A percentile compares a stretch with the other conserved stretches of the same genome.
These are phyloP conservation scores for Prunus campanulata DNA, from an alignment of 306 rosid species.

Conservation along the genomic window DNA sequence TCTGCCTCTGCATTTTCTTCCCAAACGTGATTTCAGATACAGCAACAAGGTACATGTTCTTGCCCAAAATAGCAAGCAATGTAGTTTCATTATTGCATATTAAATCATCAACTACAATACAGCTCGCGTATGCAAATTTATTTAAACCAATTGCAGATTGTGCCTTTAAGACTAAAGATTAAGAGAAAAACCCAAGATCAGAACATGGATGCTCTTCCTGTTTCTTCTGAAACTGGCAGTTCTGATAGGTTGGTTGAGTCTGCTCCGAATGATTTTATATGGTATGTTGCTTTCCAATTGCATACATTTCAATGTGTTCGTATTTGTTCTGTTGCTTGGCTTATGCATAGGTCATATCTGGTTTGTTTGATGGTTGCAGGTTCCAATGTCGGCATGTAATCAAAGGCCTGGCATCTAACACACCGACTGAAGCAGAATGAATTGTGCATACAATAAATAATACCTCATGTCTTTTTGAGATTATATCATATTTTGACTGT, in stretches of 20 bases:
- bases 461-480: no score
- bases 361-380: conserved; percentile 41
- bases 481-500: neutral
- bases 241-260: conserved; percentile 25
- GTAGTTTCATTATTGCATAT: neutral
- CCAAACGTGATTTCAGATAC: conserved; percentile 78
- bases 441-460: neutral
- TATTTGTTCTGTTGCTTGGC: neutral
- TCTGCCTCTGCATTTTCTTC: conserved; percentile 82
- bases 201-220: conserved; percentile 31
- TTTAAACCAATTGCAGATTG: conserved; percentile 40
- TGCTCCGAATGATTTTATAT: conserved; percentile 63
- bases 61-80: neutral
- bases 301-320: neutral
- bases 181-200: conserved; percentile 50
- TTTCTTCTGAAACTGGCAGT: conserved; percentile 18
- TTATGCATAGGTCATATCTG: conserved; percentile 12
- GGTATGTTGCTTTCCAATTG: conserved; percentile 36
- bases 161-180: conserved; percentile 58
- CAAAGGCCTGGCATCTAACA: conserved; percentile 69
- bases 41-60: conserved; percentile 56
- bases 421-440: conserved; percentile 51
- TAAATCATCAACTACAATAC: neutral
- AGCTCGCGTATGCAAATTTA: neutral
- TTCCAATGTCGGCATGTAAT: conserved; percentile 91